These are phyloP conservation scores for Phytophthora litchii DNA, from an alignment of 352 stramenopile species.

Conservation along the genomic window DNA sequence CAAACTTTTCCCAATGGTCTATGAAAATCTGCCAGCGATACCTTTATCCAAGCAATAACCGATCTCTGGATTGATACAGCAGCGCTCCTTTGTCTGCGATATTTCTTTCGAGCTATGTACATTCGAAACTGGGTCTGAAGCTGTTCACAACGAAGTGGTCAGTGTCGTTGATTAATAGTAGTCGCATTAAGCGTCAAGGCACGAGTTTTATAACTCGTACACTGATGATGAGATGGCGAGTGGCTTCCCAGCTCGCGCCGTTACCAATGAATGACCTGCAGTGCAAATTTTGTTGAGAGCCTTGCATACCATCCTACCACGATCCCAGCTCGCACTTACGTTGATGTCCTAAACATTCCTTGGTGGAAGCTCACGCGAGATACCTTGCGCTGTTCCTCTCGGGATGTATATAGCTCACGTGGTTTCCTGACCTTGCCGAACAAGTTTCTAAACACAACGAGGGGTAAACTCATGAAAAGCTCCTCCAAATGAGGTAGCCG, in stretches of 20 bases:
- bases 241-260: slow-evolving; percentile 69
- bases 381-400: slow-evolving; percentile 78
- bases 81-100: slow-evolving; percentile 38
- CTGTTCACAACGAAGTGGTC: slow-evolving; percentile 29
- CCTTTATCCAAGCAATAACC: slow-evolving; percentile 57
- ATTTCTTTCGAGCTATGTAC: slow-evolving; percentile 66
- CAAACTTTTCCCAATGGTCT: not conserved
- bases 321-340: slow-evolving; percentile 35
- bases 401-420: slow-evolving; percentile 70
- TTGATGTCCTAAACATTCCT: slow-evolving; percentile 65
- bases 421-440: slow-evolving; percentile 80
- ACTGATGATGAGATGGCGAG: slow-evolving; percentile 65
- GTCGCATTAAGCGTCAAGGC: not conserved
- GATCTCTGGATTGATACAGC: slow-evolving; percentile 61
- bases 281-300: slow-evolving; percentile 9
- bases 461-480: not conserved
- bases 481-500: not conserved
- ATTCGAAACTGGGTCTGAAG: slow-evolving; percentile 78
- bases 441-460: slow-evolving; percentile 42
- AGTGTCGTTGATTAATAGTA: slow-evolving; percentile 3
- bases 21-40: slow-evolving; percentile 10
- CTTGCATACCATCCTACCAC: not conserved
- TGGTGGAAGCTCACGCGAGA: slow-evolving; percentile 80
- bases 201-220: slow-evolving; percentile 30
- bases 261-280: slow-evolving; percentile 58